Base-by-base conservation (phyloP, 2,329 filamentous ascomycete species). In the Phialemonium atrogriseum region DNA sequence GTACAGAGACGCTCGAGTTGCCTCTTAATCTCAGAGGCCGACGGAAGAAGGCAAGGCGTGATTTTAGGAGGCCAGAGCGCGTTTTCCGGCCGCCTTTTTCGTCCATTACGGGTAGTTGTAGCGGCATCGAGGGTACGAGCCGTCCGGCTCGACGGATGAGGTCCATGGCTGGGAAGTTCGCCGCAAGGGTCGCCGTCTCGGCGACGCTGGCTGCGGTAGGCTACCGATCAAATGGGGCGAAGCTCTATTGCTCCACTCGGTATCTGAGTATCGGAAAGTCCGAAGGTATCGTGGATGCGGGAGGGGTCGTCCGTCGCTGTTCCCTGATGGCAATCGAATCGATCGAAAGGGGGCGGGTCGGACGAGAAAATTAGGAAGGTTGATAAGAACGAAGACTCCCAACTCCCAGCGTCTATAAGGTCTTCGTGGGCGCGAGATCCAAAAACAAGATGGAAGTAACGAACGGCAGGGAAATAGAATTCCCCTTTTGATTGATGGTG, bases 1-100 rank as follows among this genome's bases (percentile, higher is more conserved):
- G 91, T 54, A 96, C 80, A 31, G 89, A 94, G 56, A 95, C 77
- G 51, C 81, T 84, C 34, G 88, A 95, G 60, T 94, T 94, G 49
- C 86, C 85, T 61, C 80, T 83, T 64, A 98, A 66, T 47, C 88
- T 80, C 66, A 98, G 75, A 31, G 89, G 84, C 52, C 85, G 76
- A 47, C 80, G 73, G 57, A 96, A 84, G 58, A 95, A 93, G 40
- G 83, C 80, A 49, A 93, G 66, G 32, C 69, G 65, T 24, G 67
- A 61, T 20, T 62, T 58, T 28, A 66, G 37, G 15, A 44, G 45
- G 33, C 50, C 55, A 36, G 57, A 54, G 37, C 56, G 58, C 24
- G 55, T 42, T 44, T 56, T 49, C 36, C 48, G 56, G n/a, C n/a
- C n/a, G n/a, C n/a, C n/a, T 52, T 73, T 74, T 47, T 72, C 68